Evolutionary conservation across 805 yeast species (phyloP), one percentile per base, ranked within the genome.

Genomic region (Kregervanrija delftensis): DNA sequence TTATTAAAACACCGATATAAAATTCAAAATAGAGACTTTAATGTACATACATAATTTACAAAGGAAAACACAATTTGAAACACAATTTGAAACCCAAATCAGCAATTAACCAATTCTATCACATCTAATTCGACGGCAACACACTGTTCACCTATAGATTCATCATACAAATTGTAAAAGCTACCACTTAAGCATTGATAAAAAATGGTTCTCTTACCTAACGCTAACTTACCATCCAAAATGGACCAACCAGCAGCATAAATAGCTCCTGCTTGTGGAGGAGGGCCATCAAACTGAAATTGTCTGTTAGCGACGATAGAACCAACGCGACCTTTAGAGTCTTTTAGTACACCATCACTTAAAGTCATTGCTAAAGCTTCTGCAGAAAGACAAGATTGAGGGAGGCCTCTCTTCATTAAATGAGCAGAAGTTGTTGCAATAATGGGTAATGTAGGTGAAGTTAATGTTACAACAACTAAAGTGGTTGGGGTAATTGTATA

Each of bases 251-350:
- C 83, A 39, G 74, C 76, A 51, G 85, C 82, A 57, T 73, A 76
- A 55, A 79, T 74, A 47, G 85, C 73, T 65, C 85, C 86, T 32
- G 84, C 86, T 72, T 83, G 91, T 59, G 90, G 89, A 68, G 86
- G 83, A 47, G 86, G 86, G 61, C 86, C 86, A 61, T 82, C 86
- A 60, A 80, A 81, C 68, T 81, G 87, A 75, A 81, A 79, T 71
- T 83, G 91, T 71, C 84, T 74, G 80, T 83, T 83, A 43, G 89
- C 81, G 55, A 83, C 91, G 66, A 83, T 81, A 41, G 88, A 76
- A 55, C 90, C 90, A 53, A 83, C 66, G 74, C 91, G 79, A 39
- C 84, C 84, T 49, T 68, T 53, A 33, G 73, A 60, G 58, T 83
- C 91, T 11, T 68, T 73, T 57, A 84, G 69, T 40, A 77, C 57